Evolutionary conservation across 805 yeast species (phyloP).

Genomic region (Zygosaccharomyces rouxii): DNA sequence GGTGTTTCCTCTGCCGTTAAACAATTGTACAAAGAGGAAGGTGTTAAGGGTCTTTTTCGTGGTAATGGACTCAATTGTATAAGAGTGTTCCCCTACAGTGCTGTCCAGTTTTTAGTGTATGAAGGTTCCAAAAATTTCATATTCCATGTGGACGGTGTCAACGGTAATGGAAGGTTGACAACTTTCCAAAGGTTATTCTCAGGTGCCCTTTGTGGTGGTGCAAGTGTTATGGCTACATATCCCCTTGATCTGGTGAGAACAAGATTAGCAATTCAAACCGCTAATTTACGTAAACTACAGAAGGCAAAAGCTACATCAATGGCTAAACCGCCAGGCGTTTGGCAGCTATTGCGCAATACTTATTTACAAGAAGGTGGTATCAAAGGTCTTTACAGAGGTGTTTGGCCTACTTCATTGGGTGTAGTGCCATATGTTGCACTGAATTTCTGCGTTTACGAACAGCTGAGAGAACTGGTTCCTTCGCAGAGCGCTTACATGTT

Average conservation of each 20-base stretch:
- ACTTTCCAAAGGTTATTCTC: constrained; percentile 60
- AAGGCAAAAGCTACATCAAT: constrained; percentile 38
- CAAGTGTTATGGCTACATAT: constrained; percentile 77
- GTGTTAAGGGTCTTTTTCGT: constrained; percentile 81
- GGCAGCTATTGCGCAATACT: constrained; percentile 51
- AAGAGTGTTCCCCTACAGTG: constrained; percentile 88
- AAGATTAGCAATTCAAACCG: constrained; percentile 83
- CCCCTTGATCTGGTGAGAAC: constrained; percentile 92
- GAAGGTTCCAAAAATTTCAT: constrained; percentile 52
- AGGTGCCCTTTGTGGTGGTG: constrained; percentile 78
- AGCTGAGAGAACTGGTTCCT: constrained; percentile 55
- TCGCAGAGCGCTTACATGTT: constrained; percentile 43
- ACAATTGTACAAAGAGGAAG: constrained; percentile 85
- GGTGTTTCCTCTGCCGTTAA: constrained; percentile 73
- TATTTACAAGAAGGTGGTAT: constrained; percentile 80
- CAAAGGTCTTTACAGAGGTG: constrained; percentile 72
- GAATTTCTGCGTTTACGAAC: constrained; percentile 87
- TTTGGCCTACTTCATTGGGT: constrained; percentile 86
- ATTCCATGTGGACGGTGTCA: constrained; percentile 28
- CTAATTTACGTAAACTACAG: constrained; percentile 46
- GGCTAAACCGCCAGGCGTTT: constrained; percentile 65
- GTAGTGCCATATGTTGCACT: constrained; percentile 96
- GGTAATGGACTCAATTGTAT: constrained; percentile 91
- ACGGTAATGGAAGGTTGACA: constrained; percentile 38
- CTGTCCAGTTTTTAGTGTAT: constrained; percentile 87